Base-by-base conservation (phyloP, 441 rosid genomes). In the Breynia disticha region DNA sequence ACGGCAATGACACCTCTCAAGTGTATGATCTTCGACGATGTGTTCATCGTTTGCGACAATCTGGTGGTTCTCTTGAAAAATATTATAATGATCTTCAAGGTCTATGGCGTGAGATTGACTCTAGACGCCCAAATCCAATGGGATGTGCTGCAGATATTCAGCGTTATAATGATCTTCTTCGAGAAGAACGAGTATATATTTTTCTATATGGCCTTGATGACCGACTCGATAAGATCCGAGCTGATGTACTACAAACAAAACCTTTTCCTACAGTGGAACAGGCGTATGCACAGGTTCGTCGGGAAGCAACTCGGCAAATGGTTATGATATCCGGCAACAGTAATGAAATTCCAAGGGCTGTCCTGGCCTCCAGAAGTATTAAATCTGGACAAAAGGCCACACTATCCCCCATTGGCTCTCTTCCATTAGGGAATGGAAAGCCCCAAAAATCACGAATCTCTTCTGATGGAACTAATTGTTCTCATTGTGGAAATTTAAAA, bases 201-300 rank as follows among this genome's bases (percentile, higher is more conserved):
- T 53, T 53, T 12, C 43, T 53, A 1, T 20, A 53, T 53, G 56
- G 44, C 13, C 6, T 53, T 2, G 56, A 53, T 18, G 43, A 24
- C 11, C 0, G 18, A 50, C 5, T n/a, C 5, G 41, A 50, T 39
- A 51, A 54, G 9, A 54, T 43, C 7, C 8, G 38, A 54, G 18
- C 37, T 0, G 20, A 54, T 13, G 7, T 54, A 3, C 14, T 54
- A 0, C 14, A 42, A 1, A 5, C 24, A 19, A 19, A 11, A 0
- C n/a, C 57, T 7, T 21, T 43, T 15, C 48, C 48, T 10, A 42
- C 20, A 0, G 9, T 54, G 15, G 57, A 56, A 5, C 60, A 46
- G 7, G 60, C 52, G 7, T 28, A 47, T 56, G 60, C 45, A 2
- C 11, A 56, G 17, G 52, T 56, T 0, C 13, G 15, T 1, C 20